Conservation (phyloP, 306 rosid species). For the Vigna reflexopilosa region DNA sequence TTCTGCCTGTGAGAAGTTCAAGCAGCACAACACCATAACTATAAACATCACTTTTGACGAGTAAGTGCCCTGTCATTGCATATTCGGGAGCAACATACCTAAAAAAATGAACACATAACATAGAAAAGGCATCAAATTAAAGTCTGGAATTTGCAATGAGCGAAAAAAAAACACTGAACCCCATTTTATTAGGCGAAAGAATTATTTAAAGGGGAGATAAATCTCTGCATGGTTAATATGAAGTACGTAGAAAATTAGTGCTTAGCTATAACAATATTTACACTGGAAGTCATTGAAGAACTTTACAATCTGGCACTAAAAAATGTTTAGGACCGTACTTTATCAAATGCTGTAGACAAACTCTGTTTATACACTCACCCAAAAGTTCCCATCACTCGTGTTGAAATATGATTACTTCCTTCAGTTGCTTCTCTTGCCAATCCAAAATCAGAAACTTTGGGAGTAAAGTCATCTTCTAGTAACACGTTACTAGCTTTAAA, state of each 20-base stretch:
- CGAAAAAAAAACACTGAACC: conserved; percentile 8
- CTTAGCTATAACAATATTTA: conserved; percentile 18
- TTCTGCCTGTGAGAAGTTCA: conserved; percentile 94
- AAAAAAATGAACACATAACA: conserved; percentile 42
- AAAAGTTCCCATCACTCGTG: conserved; percentile 97
- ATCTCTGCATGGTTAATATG: conserved; percentile 26
- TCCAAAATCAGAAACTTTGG: conserved; percentile 96
- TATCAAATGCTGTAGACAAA: conserved; percentile 41
- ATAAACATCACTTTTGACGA: conserved; percentile 94
- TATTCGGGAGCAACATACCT: conserved; percentile 98
- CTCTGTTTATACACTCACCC: conserved; percentile 59
- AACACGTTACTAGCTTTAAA: conserved; percentile 94
- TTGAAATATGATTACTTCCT: conserved; percentile 92
- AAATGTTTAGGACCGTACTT: background rate
- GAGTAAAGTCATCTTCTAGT: conserved; percentile 91
- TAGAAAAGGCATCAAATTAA: conserved; percentile 34
- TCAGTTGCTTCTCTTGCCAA: conserved; percentile 98
- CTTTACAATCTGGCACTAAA: conserved; percentile 21
- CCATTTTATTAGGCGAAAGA: background rate
- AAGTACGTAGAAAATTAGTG: conserved; percentile 11
- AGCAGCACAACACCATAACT: conserved; percentile 95
- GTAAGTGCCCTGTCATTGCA: conserved; percentile 98
- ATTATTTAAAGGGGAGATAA: conserved; percentile 38
- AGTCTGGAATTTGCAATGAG: conserved; percentile 40
- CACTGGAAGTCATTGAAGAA: conserved; percentile 35